A percentile compares a stretch with the other conserved stretches of the same genome.
Conservation (phyloP, 345 rosid species). For the Limnanthes douglasii region DNA sequence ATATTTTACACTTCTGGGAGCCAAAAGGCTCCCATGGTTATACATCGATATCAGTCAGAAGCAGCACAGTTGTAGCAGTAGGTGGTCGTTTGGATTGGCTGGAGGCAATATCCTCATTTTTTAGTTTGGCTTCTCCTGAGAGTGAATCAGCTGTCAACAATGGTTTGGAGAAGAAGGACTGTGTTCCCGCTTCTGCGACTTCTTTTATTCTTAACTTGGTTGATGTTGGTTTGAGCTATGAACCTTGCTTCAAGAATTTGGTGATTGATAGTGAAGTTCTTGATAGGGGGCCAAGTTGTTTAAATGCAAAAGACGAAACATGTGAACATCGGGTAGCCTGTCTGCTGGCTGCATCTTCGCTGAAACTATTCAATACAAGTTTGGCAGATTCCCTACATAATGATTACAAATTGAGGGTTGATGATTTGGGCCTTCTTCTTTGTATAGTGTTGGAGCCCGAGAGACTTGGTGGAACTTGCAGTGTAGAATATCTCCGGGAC, state of each 20-base stretch:
- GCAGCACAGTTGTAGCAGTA: constrained; percentile 69
- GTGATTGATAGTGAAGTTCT: constrained; percentile 4
- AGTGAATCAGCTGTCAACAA: constrained; percentile 15
- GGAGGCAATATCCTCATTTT: constrained; percentile 52
- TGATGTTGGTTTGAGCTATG: constrained; percentile 83
- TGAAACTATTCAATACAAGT: constrained; percentile 32
- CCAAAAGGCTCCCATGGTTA: constrained; percentile 27
- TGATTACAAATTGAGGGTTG: constrained; percentile 47
- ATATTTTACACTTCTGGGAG: constrained; percentile 49
- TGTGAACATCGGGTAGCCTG: constrained; percentile 42
- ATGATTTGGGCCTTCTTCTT: constrained; percentile 85
- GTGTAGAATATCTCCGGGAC: constrained; percentile 43
- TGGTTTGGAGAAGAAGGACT: constrained; percentile 17
- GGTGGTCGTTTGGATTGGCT: constrained; percentile 98
- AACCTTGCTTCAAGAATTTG: constrained; percentile 38
- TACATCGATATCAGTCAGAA: constrained; percentile 47
- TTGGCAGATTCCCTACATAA: constrained; percentile 21
- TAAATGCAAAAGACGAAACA: constrained; percentile 17
- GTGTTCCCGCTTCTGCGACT: constrained; percentile 19
- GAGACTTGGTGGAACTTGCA: constrained; percentile 36
- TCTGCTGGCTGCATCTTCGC: constrained; percentile 79
- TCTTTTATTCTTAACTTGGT: constrained; percentile 65
- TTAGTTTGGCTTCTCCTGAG: constrained; percentile 29
- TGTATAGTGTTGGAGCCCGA: constrained; percentile 27
- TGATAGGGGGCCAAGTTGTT: constrained; percentile 11